Evolutionary conservation across 129 eudicot genomes (phyloP), one percentile per base, ranked within the genome.

Genomic region (Arctium minus): DNA sequence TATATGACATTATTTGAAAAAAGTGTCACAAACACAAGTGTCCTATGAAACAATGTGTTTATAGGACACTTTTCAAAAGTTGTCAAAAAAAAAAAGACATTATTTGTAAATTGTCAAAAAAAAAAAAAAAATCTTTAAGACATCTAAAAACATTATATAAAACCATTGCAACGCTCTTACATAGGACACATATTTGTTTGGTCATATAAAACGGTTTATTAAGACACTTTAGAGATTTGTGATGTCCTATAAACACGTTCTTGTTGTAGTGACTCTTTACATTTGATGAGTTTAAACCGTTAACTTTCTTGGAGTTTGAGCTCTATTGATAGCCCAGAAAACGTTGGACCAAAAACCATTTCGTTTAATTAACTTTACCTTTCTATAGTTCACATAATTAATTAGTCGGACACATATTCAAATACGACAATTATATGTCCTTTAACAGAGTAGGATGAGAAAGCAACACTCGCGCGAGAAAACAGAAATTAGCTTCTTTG

Each of bases 401-500:
- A 56, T 56, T 15, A 56, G 8, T 56, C 8, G 5, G 29, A 18
- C 60, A 39, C 77, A 73, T 37, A 39, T 38, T 39, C 17, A 38
- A 5, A 7, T 73, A 39, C 7, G 32, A 65, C 33, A 44, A 39
- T 36, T 73, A 2, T n/a, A 73, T 73, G 60, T 73, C 35, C 77
- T 73, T 37, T 37, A 30, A 15, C 27, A 56, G 64, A 38, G 53
- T 53, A 33, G 53, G 65, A 62, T 4, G 10, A 1, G 30, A 81
- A 72, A 72, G 60, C 37, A 81, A 72, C 78, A 60, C 42, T 72
- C 8, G n/a, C n/a, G n/a, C n/a, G 39, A 73, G 74, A 44, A 72
- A 53, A 56, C 31, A 33, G 33, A 69, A 79, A 40, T 44, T 67
- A 40, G 33, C 42, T 69, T 79, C 17, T 6, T 69, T 53, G 27